These are phyloP conservation scores for Ulvella scutata DNA, from an alignment of 139 green algal genomes.

Conservation along the genomic window DNA sequence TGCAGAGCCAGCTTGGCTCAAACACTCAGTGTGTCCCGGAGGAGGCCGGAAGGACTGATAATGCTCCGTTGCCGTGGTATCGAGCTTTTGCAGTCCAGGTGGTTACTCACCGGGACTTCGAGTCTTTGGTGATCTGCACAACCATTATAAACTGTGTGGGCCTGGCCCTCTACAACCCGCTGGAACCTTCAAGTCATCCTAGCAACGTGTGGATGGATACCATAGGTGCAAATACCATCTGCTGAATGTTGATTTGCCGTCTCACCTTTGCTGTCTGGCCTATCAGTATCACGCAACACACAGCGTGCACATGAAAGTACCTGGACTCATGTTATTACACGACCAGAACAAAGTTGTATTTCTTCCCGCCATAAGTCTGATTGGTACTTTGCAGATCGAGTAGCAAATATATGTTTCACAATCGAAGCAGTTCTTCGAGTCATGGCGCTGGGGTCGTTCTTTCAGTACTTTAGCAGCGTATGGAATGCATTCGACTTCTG, in stretches of 20 bases:
- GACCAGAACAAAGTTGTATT: too few species aligned
- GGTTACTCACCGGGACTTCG: background rate
- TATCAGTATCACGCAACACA: too few species aligned
- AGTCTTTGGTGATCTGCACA: background rate
- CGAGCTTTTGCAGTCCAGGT: too few species aligned
- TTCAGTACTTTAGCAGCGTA: background rate
- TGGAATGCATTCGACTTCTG: background rate
- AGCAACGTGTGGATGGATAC: background rate
- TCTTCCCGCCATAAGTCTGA: too few species aligned
- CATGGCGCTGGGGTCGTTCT: background rate
- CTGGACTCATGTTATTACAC: background rate
- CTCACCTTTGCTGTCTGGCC: too few species aligned
- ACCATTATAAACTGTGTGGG: background rate
- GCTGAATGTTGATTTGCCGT: too few species aligned
- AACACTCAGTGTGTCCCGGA: too few species aligned
- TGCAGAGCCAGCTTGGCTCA: too few species aligned
- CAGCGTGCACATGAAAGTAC: too few species aligned
- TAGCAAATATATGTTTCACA: background rate
- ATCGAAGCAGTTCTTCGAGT: background rate
- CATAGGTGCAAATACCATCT: too few species aligned
- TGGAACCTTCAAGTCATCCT: background rate
- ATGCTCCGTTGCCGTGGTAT: too few species aligned
- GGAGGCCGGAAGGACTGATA: too few species aligned
- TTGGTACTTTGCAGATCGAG: background rate
- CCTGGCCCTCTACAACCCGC: background rate